These are phyloP conservation scores for Tuber aestivum DNA, from an alignment of 495 filamentous ascomycete species.

Conservation along the genomic window DNA sequence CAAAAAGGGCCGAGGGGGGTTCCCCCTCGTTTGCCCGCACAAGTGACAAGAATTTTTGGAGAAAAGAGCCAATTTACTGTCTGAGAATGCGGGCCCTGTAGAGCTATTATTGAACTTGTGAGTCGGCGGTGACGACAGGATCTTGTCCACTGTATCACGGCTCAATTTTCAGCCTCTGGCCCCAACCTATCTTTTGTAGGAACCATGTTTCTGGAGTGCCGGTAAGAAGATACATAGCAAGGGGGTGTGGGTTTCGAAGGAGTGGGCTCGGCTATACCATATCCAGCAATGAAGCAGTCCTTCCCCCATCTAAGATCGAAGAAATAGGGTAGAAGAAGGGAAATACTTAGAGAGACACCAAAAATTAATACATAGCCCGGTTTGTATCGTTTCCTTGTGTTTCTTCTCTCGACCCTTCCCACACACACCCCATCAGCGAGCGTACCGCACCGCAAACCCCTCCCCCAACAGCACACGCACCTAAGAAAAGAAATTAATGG, in stretches of 20 bases:
- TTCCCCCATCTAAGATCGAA: neutral
- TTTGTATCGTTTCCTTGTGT: conserved; percentile 14
- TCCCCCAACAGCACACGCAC: neutral
- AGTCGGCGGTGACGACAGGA: neutral
- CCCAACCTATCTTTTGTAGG: neutral
- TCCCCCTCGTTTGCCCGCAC: neutral
- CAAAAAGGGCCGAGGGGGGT: neutral
- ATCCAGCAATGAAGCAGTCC: neutral
- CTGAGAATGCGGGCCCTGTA: neutral
- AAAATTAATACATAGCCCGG: neutral
- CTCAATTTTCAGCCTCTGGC: neutral
- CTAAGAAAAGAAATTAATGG: conserved; percentile 14
- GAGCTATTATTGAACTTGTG: neutral
- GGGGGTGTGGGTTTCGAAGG: neutral
- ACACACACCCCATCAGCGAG: conserved; percentile 18
- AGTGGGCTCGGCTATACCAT: neutral
- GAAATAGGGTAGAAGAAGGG: neutral
- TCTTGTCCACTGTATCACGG: neutral
- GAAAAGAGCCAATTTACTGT: neutral
- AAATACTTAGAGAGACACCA: neutral
- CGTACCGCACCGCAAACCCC: conserved; percentile 21
- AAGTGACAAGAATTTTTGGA: neutral
- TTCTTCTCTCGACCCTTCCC: conserved; percentile 25
- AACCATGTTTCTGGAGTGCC: neutral
- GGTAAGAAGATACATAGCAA: neutral